A percentile compares a stretch with the other conserved stretches of the same genome.
phyloP scores from a whole-genome alignment of 1,284 basidiomycete genomes.

The Cutaneotrichosporon cavernicola region DNA sequence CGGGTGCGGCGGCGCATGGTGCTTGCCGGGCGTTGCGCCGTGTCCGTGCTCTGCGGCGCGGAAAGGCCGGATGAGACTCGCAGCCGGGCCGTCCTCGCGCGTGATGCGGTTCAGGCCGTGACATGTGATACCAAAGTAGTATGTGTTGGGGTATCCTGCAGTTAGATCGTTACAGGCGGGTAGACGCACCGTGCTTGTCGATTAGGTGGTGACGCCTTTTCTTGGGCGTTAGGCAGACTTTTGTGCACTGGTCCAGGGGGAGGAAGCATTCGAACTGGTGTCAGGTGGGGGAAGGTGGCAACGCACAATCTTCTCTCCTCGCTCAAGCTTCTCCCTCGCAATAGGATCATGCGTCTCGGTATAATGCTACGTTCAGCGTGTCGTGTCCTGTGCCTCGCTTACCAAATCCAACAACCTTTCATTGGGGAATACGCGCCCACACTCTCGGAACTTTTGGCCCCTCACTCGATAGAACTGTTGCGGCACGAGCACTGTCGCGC shows the following conservation, averaged over 20 bases:
- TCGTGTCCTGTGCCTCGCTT: constrained; percentile 52
- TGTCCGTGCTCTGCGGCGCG: constrained; percentile 21
- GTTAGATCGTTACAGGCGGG: constrained; percentile 7
- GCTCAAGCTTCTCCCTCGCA: constrained; percentile 67
- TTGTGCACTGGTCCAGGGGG: constrained; percentile 58
- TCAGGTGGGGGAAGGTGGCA: constrained; percentile 3
- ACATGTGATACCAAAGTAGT: constrained; percentile 83
- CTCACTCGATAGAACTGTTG: constrained; percentile 29
- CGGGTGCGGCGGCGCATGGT: constrained; percentile 6
- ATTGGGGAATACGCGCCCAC: constrained; percentile 82
- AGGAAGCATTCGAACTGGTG: constrained; percentile 78
- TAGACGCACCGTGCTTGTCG: constrained; percentile 61
- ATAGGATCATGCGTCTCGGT: constrained; percentile 84
- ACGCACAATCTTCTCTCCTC: constrained; percentile 84
- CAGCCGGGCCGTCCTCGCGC: constrained; percentile 40
- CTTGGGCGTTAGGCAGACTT: constrained; percentile 72
- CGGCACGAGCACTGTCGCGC: constrained; percentile 33
- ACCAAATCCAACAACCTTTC: constrained; percentile 72
- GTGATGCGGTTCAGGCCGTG: constrained; percentile 60
- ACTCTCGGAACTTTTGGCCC: constrained; percentile 50
- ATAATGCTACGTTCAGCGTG: constrained; percentile 62
- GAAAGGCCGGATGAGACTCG: constrained; percentile 37
- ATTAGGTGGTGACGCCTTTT: constrained; percentile 76
- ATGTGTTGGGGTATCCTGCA: constrained; percentile 70
- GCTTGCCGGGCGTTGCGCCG: neutral